phyloP scores from a whole-genome alignment of 2,329 filamentous ascomycete species.

The Aspergillus sp. region DNA sequence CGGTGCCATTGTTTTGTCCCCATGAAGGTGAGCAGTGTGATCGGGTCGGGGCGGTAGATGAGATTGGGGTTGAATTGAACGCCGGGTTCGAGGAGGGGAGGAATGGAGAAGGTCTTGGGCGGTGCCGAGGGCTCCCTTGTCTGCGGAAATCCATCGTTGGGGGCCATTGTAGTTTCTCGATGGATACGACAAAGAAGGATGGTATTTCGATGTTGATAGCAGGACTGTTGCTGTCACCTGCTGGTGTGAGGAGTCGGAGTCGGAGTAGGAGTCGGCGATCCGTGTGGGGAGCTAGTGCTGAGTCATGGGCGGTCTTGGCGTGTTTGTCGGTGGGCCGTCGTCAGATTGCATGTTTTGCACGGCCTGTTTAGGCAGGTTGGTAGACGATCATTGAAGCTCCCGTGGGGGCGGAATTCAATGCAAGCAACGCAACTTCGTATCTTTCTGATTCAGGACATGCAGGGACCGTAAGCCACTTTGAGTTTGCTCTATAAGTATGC shows the following conservation, averaged over 20 bases:
- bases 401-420: no score
- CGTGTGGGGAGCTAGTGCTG: background rate
- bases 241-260: no score
- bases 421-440: no score
- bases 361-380: background rate
- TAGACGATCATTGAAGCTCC: background rate
- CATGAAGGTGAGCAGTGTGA: constrained; percentile 30
- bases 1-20: constrained; percentile 21
- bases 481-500: background rate
- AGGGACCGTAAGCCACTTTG: no score
- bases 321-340: background rate
- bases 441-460: no score
- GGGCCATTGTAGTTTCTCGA: constrained; percentile 20
- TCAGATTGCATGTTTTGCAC: background rate
- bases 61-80: constrained; percentile 24
- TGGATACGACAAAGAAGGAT: no score
- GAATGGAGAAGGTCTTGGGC: background rate
- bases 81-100: background rate
- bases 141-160: constrained; percentile 23
- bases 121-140: background rate
- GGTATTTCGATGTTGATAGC: no score
- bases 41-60: constrained; percentile 23
- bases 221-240: no score
- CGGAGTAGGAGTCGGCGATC: no score
- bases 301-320: background rate